Evolutionary conservation across 2,329 filamentous ascomycete genomes (phyloP).

Genomic region (Fusarium pseudoanthophilum): DNA sequence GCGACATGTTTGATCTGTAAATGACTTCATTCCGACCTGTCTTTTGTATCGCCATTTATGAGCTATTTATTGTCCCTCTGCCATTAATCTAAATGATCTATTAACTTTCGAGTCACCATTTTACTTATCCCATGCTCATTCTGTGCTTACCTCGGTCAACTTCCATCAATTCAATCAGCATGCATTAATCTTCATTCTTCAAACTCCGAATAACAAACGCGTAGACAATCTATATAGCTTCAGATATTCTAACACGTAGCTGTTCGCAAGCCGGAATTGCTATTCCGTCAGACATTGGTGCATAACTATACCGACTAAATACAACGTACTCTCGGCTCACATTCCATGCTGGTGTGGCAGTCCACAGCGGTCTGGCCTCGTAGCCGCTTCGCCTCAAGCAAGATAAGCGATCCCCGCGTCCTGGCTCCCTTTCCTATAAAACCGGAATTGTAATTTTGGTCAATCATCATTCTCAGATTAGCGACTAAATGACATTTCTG

Average conservation of each 20-base stretch:
- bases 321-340: not conserved
- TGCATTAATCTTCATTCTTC: no score
- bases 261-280: not conserved
- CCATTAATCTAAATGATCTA: no score
- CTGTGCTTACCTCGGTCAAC: no score
- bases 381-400: not conserved
- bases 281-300: not conserved
- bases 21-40: not conserved
- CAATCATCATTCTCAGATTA: not conserved
- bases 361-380: not conserved
- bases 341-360: not conserved
- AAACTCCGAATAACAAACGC: no score
- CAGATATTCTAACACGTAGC: no score
- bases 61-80: not conserved
- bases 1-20: no score
- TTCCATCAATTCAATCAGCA: no score
- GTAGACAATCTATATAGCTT: no score
- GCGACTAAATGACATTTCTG: fast-evolving
- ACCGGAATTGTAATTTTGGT: not conserved
- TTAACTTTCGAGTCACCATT: no score
- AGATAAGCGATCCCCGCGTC: not conserved
- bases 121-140: no score
- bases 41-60: not conserved
- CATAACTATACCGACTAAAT: not conserved
- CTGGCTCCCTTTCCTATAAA: not conserved